Evolutionary conservation across 345 rosid species (phyloP).

Genomic region (Ailanthus altissimus): DNA sequence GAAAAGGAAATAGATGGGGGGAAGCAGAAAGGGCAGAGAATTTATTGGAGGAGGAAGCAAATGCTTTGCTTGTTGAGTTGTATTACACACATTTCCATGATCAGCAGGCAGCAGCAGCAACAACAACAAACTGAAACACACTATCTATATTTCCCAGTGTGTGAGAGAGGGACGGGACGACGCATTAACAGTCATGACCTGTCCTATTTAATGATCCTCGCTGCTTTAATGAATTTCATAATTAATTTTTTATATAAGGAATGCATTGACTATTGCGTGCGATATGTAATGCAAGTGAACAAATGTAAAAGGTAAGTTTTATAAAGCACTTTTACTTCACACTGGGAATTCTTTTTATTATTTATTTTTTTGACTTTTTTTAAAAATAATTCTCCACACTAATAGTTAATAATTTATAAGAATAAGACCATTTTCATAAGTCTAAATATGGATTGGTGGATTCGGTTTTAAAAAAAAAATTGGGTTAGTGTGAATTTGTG

Average conservation of each 20-base stretch:
- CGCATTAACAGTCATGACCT: constrained; percentile 14
- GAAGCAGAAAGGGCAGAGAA: not conserved
- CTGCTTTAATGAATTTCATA: not conserved
- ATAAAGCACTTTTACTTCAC: constrained; percentile 12
- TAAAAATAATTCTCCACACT: too few species aligned
- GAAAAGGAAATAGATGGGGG: not conserved
- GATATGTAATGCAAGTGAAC: not conserved
- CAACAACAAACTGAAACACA: not conserved
- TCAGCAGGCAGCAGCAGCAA: constrained; percentile 18
- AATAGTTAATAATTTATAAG: too few species aligned
- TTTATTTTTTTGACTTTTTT: not conserved
- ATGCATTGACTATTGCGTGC: not conserved
- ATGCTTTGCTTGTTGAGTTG: constrained; percentile 1
- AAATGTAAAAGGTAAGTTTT: not conserved
- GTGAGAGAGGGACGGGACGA: not conserved
- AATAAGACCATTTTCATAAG: too few species aligned
- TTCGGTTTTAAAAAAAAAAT: too few species aligned
- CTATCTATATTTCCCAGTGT: not conserved
- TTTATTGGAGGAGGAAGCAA: not conserved
- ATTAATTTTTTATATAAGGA: not conserved
- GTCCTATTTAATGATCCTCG: constrained; percentile 32
- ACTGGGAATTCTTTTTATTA: not conserved
- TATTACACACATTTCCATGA: constrained; percentile 29
- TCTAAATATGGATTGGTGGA: too few species aligned
- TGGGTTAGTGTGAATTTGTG: too few species aligned